Percentiles rank a stretch among this genome's conserved stretches.
phyloP scores from a whole-genome alignment of 2,329 filamentous ascomycete genomes.

The Penicillium sp. region DNA sequence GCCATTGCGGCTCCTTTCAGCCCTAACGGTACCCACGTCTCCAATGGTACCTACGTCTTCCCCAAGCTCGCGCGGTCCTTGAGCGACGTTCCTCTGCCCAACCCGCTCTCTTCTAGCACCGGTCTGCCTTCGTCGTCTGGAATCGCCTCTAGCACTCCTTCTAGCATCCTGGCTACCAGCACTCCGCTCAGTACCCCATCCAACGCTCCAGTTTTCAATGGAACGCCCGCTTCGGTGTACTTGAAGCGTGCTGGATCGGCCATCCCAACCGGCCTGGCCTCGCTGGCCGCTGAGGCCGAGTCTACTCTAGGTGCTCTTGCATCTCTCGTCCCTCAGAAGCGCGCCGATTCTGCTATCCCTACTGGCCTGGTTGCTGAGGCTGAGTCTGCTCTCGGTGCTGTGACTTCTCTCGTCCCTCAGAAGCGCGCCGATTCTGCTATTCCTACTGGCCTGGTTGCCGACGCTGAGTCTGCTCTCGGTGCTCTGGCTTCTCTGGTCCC shows the following conservation, averaged over 20 bases:
- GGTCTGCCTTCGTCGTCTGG: conserved; percentile 1
- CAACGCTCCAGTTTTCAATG: background rate
- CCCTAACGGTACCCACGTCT: conserved; percentile 8
- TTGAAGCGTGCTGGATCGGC: conserved; percentile 8
- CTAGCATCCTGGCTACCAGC: background rate
- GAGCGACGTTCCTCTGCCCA: conserved; percentile 4
- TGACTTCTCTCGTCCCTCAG: conserved; percentile 6
- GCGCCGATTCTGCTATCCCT: conserved; percentile 1
- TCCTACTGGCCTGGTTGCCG: conserved; percentile 6
- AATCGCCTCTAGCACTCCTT: too few species aligned
- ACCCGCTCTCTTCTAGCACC: conserved; percentile 4
- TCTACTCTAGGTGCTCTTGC: conserved; percentile 1
- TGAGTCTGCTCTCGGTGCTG: conserved; percentile 2
- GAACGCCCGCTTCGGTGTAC: background rate
- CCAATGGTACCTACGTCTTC: conserved; percentile 7
- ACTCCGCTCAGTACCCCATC: background rate
- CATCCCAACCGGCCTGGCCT: conserved; percentile 8
- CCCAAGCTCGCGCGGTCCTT: conserved; percentile 5
- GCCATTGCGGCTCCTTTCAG: conserved; percentile 15
- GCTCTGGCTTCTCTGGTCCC: conserved; percentile 4
- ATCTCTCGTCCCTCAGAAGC: conserved; percentile 6
- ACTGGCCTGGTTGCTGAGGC: conserved; percentile 7
- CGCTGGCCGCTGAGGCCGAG: conserved; percentile 6
- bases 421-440: conserved; percentile 4
- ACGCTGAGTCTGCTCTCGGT: conserved; percentile 4